Percentiles rank a stretch among this genome's conserved stretches.
Conservation (phyloP, 2,329 filamentous ascomycete genomes). For the Davidsoniella virescens region DNA sequence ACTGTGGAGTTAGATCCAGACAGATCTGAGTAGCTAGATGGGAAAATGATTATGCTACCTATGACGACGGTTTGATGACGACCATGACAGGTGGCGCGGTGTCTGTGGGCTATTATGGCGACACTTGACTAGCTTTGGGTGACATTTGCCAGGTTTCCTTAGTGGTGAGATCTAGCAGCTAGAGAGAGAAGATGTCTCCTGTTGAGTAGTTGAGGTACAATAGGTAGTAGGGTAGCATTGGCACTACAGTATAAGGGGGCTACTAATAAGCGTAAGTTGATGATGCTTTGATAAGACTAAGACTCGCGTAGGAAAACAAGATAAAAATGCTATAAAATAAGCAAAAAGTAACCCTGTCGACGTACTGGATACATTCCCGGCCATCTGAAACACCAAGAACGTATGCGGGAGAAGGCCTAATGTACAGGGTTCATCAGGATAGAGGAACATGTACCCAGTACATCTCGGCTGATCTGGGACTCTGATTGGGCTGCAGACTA, state of each 20-base stretch:
- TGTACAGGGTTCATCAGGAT: not conserved
- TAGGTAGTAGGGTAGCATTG: not conserved
- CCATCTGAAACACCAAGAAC: conserved; percentile 1
- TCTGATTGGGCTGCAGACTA: not conserved
- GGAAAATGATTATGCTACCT: not conserved
- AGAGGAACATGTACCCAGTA: conserved; percentile 1
- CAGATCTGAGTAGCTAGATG: not conserved
- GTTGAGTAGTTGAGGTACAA: too few species aligned
- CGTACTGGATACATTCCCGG: not conserved
- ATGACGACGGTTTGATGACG: too few species aligned
- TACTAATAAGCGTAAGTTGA: not conserved
- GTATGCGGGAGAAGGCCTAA: not conserved
- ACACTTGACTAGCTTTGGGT: too few species aligned
- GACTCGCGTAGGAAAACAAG: not conserved
- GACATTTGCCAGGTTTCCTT: too few species aligned
- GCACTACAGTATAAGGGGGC: not conserved
- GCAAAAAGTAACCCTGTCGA: not conserved
- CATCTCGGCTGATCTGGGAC: not conserved
- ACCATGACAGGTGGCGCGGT: too few species aligned
- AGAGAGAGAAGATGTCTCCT: too few species aligned
- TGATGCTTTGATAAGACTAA: not conserved
- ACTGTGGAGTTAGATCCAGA: not conserved
- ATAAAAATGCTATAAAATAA: not conserved
- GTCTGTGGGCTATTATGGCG: too few species aligned
- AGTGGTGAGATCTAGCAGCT: too few species aligned